Base-by-base conservation (phyloP, 75 land plant species). In the Larix kaempferi region DNA sequence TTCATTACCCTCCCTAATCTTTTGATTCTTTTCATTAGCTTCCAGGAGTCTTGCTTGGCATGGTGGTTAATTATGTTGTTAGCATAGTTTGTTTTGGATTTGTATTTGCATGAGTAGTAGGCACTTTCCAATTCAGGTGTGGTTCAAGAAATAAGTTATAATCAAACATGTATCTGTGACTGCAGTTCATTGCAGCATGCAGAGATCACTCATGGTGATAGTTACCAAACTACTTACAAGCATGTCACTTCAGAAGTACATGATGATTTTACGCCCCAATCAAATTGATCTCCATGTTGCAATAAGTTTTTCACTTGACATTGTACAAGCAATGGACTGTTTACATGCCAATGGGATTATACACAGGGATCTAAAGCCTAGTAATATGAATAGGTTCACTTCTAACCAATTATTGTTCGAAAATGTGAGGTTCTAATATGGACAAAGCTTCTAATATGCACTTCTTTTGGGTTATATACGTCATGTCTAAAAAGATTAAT, bases 271-370 rank as follows among this genome's bases (percentile, higher is more conserved):
- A 59, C 90, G 93, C 73, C 95, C 95, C 12, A 84, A 87, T 17
- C 77, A 71, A 41, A 59, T 95, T 59, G 98, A 95, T 27, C 69
- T 93, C 74, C 82, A 76, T 59, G 81, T 81, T 72, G 91, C 91
- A 17, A 81, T 93, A 74, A 82, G 78, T 71, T 95, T 86, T 86
- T 95, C 98, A n/a, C 83, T 95, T 56, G 98, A 95, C 64, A 85
- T 95, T 85, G 98, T 95, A 77, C 84, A 82, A 29, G 98, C 93
- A 7, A 86, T 95, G 96, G 98, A 95, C 8, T 95, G 98, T 79
- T 82, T 95, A 37, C 98, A 95, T 85, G 90, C 84, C n/a, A 93
- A 91, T 86, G 94, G 96, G 58, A 93, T 95, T 25, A 95, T 95
- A 66, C 98, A 95, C 80, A 82, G 98, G 74, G 98, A 95, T 81